These are phyloP conservation scores for Trametes elegans DNA, from an alignment of 768 basidiomycete genomes.

Conservation along the genomic window DNA sequence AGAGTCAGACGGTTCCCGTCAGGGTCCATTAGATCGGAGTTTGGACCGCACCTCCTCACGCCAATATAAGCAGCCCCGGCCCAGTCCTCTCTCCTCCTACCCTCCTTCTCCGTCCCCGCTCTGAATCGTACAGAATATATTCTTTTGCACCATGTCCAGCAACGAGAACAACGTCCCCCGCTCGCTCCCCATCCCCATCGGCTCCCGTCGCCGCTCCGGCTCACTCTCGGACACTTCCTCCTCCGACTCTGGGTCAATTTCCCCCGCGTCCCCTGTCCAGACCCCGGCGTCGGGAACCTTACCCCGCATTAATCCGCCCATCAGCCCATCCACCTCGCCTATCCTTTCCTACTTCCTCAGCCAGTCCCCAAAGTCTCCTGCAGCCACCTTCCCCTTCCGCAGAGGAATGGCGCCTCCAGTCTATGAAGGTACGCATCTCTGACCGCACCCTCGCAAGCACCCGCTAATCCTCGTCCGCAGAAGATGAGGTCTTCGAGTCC, in stretches of 20 bases:
- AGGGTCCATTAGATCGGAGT: constrained; percentile 21
- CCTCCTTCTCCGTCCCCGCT: neutral
- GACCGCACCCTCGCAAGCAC: neutral
- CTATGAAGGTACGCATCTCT: constrained; percentile 52
- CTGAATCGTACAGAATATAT: constrained; percentile 1
- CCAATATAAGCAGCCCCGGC: constrained; percentile 8
- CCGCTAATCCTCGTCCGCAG: neutral
- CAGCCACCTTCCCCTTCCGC: constrained; percentile 60
- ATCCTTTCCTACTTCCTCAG: constrained; percentile 68
- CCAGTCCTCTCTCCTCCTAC: constrained; percentile 2
- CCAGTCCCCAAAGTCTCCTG: constrained; percentile 47
- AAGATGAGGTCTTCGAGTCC: constrained; percentile 21
- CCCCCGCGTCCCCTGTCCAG: constrained; percentile 46
- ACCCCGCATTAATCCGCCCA: constrained; percentile 43
- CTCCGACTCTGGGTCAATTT: constrained; percentile 32
- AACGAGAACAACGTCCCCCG: constrained; percentile 38
- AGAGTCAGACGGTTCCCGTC: neutral
- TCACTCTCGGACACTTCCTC: constrained; percentile 47
- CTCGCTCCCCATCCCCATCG: constrained; percentile 67
- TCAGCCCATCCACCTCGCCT: constrained; percentile 64
- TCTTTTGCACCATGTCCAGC: constrained; percentile 19
- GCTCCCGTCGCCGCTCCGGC: constrained; percentile 52
- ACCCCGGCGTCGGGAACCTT: constrained; percentile 48
- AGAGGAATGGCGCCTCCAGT: constrained; percentile 52
- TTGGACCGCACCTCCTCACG: constrained; percentile 1